A percentile compares a stretch with the other conserved stretches of the same genome.
Evolutionary conservation across 2,329 filamentous ascomycete species (phyloP).

Genomic region (Cladophialophora yegresii): DNA sequence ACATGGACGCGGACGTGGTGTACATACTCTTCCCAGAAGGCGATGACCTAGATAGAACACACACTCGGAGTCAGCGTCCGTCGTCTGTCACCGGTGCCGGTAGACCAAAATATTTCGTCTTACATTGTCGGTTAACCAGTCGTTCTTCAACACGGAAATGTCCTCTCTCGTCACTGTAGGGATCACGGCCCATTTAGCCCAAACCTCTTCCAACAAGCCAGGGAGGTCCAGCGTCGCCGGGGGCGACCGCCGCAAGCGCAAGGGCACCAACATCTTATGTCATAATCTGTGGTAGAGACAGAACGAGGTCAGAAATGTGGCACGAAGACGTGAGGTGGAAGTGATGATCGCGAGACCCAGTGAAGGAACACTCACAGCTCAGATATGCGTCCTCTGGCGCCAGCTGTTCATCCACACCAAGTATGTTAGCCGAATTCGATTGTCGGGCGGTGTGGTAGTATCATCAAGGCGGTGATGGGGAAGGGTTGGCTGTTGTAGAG

Average conservation of each 20-base stretch:
- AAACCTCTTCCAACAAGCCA: not conserved
- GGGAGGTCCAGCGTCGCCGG: not conserved
- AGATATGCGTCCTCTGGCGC: slow-evolving; percentile 69
- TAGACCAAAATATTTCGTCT: slow-evolving; percentile 38
- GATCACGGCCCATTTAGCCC: slow-evolving; percentile 18
- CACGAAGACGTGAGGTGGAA: slow-evolving; percentile 2
- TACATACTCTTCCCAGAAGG: slow-evolving; percentile 92
- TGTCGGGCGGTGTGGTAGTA: not conserved
- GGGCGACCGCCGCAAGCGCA: not conserved
- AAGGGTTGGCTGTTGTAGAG: not conserved
- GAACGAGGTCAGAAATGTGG: not conserved
- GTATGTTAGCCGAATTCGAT: slow-evolving; percentile 18
- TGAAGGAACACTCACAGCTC: slow-evolving; percentile 59
- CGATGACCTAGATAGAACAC: slow-evolving; percentile 67
- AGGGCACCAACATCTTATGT: slow-evolving; percentile 61
- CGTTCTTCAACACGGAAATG: slow-evolving; percentile 80
- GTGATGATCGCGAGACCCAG: not conserved
- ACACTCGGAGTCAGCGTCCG: slow-evolving; percentile 3
- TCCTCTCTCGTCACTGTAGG: slow-evolving; percentile 79
- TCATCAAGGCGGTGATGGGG: not conserved
- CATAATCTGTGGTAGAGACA: slow-evolving; percentile 56
- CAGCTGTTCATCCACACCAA: slow-evolving; percentile 42
- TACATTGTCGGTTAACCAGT: slow-evolving; percentile 97
- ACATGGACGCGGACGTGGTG: not conserved
- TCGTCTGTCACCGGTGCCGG: not conserved